A percentile compares a stretch with the other conserved stretches of the same genome.
Evolutionary conservation across 1,139 yeast genomes (phyloP).

Genomic region (Nematodospora anomalae): DNA sequence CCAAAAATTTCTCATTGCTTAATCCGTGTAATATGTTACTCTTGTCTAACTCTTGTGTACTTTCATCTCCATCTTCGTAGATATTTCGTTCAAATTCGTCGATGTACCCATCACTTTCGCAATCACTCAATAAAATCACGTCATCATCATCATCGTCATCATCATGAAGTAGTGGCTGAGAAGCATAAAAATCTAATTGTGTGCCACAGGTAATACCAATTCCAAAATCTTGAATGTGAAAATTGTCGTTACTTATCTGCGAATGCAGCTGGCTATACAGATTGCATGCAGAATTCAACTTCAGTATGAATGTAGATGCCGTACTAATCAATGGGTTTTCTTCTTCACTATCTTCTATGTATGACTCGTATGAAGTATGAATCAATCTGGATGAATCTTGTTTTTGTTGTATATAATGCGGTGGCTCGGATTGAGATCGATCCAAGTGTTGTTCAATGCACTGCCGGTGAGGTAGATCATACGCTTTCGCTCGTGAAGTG

Average conservation of each 20-base stretch:
- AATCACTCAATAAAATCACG: constrained; percentile 3
- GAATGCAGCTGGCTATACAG: constrained; percentile 1
- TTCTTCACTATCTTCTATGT: constrained; percentile 18
- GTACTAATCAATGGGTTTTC: constrained; percentile 10
- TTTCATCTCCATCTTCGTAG: constrained; percentile 7
- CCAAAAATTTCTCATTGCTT: constrained; percentile 1
- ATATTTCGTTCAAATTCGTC: not conserved
- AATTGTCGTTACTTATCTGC: constrained; percentile 14
- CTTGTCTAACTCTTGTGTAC: constrained; percentile 11
- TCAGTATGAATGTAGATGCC: constrained; percentile 2
- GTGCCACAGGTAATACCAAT: not conserved
- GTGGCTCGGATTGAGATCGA: not conserved
- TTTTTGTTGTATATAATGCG: not conserved
- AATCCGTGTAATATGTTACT: constrained; percentile 6
- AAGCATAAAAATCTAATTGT: constrained; percentile 9
- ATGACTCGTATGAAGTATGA: constrained; percentile 9
- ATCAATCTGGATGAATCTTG: not conserved
- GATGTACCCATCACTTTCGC: not conserved
- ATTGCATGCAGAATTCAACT: constrained; percentile 2
- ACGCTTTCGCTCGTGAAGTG: too few relatives aligned
- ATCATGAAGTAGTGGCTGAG: constrained; percentile 5
- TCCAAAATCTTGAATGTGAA: constrained; percentile 13
- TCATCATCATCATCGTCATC: constrained; percentile 9
- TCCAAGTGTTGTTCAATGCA: too few relatives aligned
- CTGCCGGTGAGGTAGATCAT: too few relatives aligned